phyloP scores from a whole-genome alignment of 768 basidiomycete species.

The Suillus subalutaceus region DNA sequence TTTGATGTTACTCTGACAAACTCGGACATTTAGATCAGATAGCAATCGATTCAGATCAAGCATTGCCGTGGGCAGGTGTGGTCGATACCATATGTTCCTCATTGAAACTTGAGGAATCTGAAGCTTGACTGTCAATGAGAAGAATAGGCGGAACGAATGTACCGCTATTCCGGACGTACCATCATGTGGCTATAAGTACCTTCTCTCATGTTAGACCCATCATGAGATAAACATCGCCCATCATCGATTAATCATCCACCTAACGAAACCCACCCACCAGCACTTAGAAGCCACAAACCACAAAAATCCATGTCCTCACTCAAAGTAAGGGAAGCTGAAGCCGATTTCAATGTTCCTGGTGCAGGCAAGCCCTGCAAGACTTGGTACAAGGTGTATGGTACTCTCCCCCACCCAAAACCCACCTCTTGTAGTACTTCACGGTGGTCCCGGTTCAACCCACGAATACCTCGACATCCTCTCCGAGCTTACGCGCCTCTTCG shows the following conservation, averaged over 20 bases:
- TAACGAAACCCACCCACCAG: background rate
- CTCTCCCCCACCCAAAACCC: slow-evolving; percentile 37
- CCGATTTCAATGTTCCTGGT: slow-evolving; percentile 26
- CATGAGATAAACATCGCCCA: background rate
- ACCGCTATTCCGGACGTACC: background rate
- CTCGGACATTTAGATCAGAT: background rate
- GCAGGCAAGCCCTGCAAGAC: slow-evolving; percentile 43
- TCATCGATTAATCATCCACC: too few relatives aligned
- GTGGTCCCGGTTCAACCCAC: slow-evolving; percentile 53
- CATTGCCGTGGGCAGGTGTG: background rate
- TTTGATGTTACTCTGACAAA: background rate
- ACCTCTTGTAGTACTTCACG: slow-evolving; percentile 56
- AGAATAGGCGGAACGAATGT: background rate
- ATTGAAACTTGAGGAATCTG: background rate
- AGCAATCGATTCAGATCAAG: background rate
- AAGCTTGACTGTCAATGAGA: background rate
- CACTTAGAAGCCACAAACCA: background rate
- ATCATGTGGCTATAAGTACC: background rate
- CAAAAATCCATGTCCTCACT: slow-evolving; percentile 28
- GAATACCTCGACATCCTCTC: slow-evolving; percentile 43
- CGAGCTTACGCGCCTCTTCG: slow-evolving; percentile 38
- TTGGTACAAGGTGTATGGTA: slow-evolving; percentile 54
- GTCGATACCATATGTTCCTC: background rate
- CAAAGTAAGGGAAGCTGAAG: slow-evolving; percentile 35
- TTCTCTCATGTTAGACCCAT: background rate